Evolutionary conservation across 2,329 filamentous ascomycete genomes (phyloP).

Genomic region (Aspergillus aculeatus): DNA sequence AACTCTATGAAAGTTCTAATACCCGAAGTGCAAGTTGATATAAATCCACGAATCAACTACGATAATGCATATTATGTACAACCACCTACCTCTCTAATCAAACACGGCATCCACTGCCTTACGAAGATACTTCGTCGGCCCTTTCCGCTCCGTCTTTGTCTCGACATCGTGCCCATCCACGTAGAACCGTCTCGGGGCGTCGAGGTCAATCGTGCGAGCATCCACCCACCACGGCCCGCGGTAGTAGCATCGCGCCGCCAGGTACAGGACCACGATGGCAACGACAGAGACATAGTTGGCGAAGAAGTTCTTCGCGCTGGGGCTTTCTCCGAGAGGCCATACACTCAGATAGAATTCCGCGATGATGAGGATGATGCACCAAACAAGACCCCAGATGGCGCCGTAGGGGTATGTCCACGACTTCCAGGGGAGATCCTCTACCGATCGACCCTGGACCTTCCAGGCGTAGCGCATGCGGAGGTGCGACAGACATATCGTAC

Average conservation of each 20-base stretch:
- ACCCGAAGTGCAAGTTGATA: too few species aligned
- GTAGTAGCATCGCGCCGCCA: slow-evolving; percentile 43
- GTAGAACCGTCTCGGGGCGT: slow-evolving; percentile 23
- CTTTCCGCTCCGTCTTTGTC: slow-evolving; percentile 12
- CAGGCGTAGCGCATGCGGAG: slow-evolving; percentile 46
- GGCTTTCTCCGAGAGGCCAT: slow-evolving; percentile 41
- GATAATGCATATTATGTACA: not conserved
- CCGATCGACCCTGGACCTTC: slow-evolving; percentile 40
- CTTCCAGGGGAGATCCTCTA: slow-evolving; percentile 44
- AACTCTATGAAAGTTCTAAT: too few species aligned
- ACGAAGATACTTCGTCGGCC: slow-evolving; percentile 1
- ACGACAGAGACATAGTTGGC: slow-evolving; percentile 49
- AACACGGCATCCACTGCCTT: slow-evolving; percentile 8
- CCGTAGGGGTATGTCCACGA: slow-evolving; percentile 47
- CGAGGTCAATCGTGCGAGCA: slow-evolving; percentile 35
- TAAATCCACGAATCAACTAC: not conserved
- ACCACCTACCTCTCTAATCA: slow-evolving; percentile 1
- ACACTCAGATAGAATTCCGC: slow-evolving; percentile 51
- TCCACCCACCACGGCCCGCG: slow-evolving; percentile 38
- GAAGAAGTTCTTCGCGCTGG: slow-evolving; percentile 46
- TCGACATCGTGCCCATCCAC: slow-evolving; percentile 13
- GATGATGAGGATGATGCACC: slow-evolving; percentile 47
- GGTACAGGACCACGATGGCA: slow-evolving; percentile 43
- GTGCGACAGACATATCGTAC: slow-evolving; percentile 46
- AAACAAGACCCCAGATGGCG: slow-evolving; percentile 46